phyloP scores from a whole-genome alignment of 2,329 filamentous ascomycete species.

The Colletotrichum tropicicola region DNA sequence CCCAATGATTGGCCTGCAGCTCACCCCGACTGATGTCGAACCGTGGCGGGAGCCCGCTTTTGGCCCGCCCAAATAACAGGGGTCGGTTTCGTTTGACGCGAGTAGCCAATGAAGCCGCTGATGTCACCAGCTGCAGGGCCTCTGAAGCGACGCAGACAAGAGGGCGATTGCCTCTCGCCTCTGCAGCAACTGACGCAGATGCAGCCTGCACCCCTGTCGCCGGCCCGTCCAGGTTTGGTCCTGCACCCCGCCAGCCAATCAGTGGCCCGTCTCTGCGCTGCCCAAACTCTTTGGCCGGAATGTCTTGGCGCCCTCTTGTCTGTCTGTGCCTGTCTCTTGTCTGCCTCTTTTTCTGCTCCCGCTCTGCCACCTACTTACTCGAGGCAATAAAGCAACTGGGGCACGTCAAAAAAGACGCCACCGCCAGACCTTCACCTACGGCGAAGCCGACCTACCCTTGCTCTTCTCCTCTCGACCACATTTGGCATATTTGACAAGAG shows the following conservation, averaged over 20 bases:
- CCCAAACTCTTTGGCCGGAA: constrained; percentile 5
- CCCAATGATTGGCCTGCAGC: constrained; percentile 11
- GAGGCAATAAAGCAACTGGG: background rate
- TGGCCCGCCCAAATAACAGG: constrained; percentile 21
- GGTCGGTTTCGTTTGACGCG: constrained; percentile 30
- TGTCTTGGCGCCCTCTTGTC: constrained; percentile 11
- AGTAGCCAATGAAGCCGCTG: constrained; percentile 44
- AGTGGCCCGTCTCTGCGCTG: constrained; percentile 5
- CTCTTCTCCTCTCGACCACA: background rate
- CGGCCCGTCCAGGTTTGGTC: constrained; percentile 5
- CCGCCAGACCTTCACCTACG: background rate
- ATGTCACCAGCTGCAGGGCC: constrained; percentile 39
- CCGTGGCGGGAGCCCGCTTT: constrained; percentile 8
- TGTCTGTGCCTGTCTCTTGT: background rate
- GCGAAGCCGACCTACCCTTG: background rate
- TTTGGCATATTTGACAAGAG: background rate
- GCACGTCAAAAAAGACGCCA: background rate
- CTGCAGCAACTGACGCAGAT: constrained; percentile 21
- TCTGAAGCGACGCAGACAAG: constrained; percentile 5
- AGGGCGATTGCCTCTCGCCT: constrained; percentile 7
- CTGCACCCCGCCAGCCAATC: constrained; percentile 19
- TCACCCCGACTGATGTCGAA: constrained; percentile 7
- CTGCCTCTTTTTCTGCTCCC: background rate
- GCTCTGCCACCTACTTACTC: too few species aligned
- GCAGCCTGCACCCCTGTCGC: constrained; percentile 5